Percentiles rank a stretch among this genome's conserved stretches.
Evolutionary conservation across 352 stramenopile genomes (phyloP).

Genomic region (Vaucheria bursata): DNA sequence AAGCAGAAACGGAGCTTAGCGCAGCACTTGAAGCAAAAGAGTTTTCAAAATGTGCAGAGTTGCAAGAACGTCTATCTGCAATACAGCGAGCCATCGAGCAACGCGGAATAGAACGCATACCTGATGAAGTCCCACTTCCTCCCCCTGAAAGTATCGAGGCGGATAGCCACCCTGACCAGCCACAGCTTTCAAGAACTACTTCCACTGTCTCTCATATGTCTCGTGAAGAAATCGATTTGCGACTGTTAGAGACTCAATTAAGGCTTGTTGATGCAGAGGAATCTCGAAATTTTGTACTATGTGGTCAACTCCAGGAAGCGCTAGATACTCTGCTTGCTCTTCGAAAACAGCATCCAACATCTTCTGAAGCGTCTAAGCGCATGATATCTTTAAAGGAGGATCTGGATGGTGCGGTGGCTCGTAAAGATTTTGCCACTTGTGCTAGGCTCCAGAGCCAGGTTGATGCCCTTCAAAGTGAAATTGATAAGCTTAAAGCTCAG

Average conservation of each 20-base stretch:
- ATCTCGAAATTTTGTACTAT: constrained; percentile 25
- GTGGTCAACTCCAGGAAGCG: constrained; percentile 12
- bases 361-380: constrained; percentile 12
- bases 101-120: constrained; percentile 1
- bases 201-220: constrained; percentile 1
- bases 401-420: constrained; percentile 11
- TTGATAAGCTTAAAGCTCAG: background rate
- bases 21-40: constrained; percentile 34
- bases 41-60: constrained; percentile 37
- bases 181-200: no score
- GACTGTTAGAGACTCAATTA: constrained; percentile 30
- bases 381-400: background rate
- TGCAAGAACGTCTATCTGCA: constrained; percentile 10
- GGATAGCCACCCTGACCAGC: background rate
- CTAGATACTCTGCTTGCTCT: constrained; percentile 9
- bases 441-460: background rate
- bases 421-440: background rate
- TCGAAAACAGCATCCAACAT: constrained; percentile 20
- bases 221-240: constrained; percentile 27
- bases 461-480: background rate
- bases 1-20: constrained; percentile 14
- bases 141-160: background rate
- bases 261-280: constrained; percentile 26
- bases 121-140: background rate
- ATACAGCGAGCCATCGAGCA: background rate